A percentile compares a stretch with the other conserved stretches of the same genome.
These are phyloP conservation scores for Chrysopogon serrulatus DNA, from an alignment of 176 grass and related monocot genomes.

Conservation along the genomic window DNA sequence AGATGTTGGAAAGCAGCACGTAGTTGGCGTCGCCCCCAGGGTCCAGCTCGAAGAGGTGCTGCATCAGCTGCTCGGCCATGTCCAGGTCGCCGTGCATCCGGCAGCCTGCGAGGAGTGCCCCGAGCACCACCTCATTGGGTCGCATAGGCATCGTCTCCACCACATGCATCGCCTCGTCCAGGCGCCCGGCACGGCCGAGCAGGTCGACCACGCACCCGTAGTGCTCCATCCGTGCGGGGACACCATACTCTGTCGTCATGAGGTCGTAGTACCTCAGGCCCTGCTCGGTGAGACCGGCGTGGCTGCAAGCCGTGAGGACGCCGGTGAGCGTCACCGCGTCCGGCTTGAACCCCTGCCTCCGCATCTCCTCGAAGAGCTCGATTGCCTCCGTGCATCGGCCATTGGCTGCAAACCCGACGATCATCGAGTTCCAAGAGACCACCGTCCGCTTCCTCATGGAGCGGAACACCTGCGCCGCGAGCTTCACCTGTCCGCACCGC, in stretches of 20 bases:
- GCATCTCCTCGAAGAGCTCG: constrained; percentile 60
- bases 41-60: constrained; percentile 50
- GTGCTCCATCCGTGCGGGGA: constrained; percentile 50
- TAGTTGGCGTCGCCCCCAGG: constrained; percentile 52
- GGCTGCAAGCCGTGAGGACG: constrained; percentile 57
- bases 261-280: constrained; percentile 46
- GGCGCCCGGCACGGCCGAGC: constrained; percentile 49
- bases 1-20: constrained; percentile 74
- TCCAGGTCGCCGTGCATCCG: constrained; percentile 39
- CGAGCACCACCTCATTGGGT: constrained; percentile 68
- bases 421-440: constrained; percentile 65
- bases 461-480: constrained; percentile 55
- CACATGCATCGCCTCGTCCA: constrained; percentile 45
- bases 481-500: constrained; percentile 48
- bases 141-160: constrained; percentile 44
- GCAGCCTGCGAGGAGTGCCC: constrained; percentile 60
- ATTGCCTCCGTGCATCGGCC: constrained; percentile 32
- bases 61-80: constrained; percentile 56
- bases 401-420: constrained; percentile 46
- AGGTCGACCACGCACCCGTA: constrained; percentile 74
- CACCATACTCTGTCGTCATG: constrained; percentile 33
- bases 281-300: constrained; percentile 38
- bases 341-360: constrained; percentile 35
- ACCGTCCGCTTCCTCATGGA: constrained; percentile 43
- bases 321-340: constrained; percentile 64